These are phyloP conservation scores for Tuber calosporum DNA, from an alignment of 495 filamentous ascomycete species.

Conservation along the genomic window DNA sequence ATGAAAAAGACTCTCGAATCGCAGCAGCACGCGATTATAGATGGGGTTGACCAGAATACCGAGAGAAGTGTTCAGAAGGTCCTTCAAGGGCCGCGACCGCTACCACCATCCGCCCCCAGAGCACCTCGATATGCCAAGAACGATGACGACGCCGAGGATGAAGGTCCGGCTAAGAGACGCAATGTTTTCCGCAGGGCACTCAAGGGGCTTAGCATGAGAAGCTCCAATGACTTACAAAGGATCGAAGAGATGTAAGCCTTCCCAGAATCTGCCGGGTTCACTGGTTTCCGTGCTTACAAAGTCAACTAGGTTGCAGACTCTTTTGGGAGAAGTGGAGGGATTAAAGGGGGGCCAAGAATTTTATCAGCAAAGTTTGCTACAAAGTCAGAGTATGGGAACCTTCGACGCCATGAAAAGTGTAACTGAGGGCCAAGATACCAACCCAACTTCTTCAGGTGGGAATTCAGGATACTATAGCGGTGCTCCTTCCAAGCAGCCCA, in stretches of 20 bases:
- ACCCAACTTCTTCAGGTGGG: slow-evolving; percentile 37
- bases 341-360: slow-evolving; percentile 58
- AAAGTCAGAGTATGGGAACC: slow-evolving; percentile 39
- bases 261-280: not conserved
- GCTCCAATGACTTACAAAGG: slow-evolving; percentile 74
- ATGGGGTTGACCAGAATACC: slow-evolving; percentile 74
- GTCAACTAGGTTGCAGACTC: slow-evolving; percentile 58
- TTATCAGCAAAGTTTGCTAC: slow-evolving; percentile 42
- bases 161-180: slow-evolving; percentile 74
- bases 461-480: slow-evolving; percentile 40
- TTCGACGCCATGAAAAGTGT: slow-evolving; percentile 38
- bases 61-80: slow-evolving; percentile 73
- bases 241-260: slow-evolving; percentile 74
- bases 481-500: slow-evolving; percentile 37
- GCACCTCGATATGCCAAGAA: slow-evolving; percentile 51
- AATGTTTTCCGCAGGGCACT: slow-evolving; percentile 88
- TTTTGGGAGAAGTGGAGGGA: slow-evolving; percentile 83
- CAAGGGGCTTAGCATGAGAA: slow-evolving; percentile 77
- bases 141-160: slow-evolving; percentile 55
- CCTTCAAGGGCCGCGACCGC: slow-evolving; percentile 80
- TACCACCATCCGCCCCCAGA: slow-evolving; percentile 57
- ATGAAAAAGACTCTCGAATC: slow-evolving; percentile 87
- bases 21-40: slow-evolving; percentile 75
- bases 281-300: slow-evolving; percentile 19
- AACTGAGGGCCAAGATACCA: slow-evolving; percentile 31